Conservation (phyloP, 257 asterid genomes). For the Jacaranda mimosifolia region DNA sequence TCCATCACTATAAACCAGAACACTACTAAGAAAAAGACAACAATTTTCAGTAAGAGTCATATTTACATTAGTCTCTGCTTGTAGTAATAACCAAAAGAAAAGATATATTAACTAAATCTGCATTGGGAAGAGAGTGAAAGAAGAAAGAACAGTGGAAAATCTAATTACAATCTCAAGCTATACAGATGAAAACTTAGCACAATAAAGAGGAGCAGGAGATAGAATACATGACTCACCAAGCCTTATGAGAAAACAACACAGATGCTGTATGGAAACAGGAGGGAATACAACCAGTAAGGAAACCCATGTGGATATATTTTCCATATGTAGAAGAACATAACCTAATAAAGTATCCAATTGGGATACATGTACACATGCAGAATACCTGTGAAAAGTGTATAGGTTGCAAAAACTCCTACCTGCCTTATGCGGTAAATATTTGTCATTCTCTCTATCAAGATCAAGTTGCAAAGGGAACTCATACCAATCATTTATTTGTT, state of each 20-base stretch:
- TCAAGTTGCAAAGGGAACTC: slow-evolving; percentile 96
- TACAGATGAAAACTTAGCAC: slow-evolving; percentile 3
- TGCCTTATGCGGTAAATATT: slow-evolving; percentile 84
- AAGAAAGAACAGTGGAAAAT: slow-evolving; percentile 21
- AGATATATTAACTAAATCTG: neutral
- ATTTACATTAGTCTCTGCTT: no score
- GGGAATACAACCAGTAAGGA: neutral
- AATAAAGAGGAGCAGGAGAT: slow-evolving; percentile 12
- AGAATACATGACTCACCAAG: slow-evolving; percentile 6
- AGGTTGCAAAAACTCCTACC: slow-evolving; percentile 82
- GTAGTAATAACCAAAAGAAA: neutral
- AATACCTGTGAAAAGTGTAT: slow-evolving; percentile 89
- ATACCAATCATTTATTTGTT: slow-evolving; percentile 89
- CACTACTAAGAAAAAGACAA: no score
- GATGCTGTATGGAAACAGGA: neutral
- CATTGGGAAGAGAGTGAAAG: neutral
- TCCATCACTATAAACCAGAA: no score
- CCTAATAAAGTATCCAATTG: slow-evolving; percentile 26
- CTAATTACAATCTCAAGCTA: slow-evolving; percentile 21
- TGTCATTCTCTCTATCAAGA: slow-evolving; percentile 86
- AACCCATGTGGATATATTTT: neutral
- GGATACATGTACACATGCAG: slow-evolving; percentile 13
- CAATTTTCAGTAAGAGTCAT: no score
- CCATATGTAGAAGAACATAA: slow-evolving; percentile 10
- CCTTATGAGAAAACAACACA: neutral